Conservation (phyloP, 2,329 filamentous ascomycete genomes). For the Sclerotinia sclerotiorum region DNA sequence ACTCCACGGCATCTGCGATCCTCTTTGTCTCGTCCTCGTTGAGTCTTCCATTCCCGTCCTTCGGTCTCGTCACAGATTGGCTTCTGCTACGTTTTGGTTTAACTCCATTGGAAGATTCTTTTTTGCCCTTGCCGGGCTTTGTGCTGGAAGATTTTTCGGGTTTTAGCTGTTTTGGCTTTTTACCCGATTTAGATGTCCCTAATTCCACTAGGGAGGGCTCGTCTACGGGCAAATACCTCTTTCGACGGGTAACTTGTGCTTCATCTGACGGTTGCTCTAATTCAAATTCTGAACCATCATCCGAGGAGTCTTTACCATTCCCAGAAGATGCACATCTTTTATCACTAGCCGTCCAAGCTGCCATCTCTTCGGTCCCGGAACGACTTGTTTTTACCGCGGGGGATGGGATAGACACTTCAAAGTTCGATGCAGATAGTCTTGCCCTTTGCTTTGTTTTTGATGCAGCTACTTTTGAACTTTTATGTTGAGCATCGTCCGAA, state of each 20-base stretch:
- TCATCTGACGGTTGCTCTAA: neutral
- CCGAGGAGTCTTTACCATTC: neutral
- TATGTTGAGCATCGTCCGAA: neutral
- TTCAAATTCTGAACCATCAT: neutral
- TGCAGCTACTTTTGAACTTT: neutral
- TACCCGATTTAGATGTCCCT: neutral
- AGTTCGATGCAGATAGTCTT: neutral
- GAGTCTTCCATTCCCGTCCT: conserved; percentile 8
- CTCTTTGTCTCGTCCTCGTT: conserved; percentile 9
- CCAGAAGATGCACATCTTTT: neutral
- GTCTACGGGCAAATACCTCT: conserved; percentile 24
- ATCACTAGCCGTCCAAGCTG: conserved; percentile 2
- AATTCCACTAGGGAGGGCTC: neutral
- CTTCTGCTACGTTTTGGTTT: conserved; percentile 10
- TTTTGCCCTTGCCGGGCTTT: neutral
- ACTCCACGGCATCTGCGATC: conserved; percentile 41
- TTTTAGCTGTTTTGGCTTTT: neutral
- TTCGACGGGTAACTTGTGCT: conserved; percentile 11
- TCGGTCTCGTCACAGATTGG: neutral
- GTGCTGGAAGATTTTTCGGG: neutral
- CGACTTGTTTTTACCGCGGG: conserved; percentile 15
- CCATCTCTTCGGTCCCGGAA: conserved; percentile 12
- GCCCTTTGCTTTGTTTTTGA: neutral
- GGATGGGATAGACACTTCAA: neutral
- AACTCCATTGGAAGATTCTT: neutral